phyloP scores from a whole-genome alignment of 1,284 basidiomycete genomes.

The Trichosporon asahii region DNA sequence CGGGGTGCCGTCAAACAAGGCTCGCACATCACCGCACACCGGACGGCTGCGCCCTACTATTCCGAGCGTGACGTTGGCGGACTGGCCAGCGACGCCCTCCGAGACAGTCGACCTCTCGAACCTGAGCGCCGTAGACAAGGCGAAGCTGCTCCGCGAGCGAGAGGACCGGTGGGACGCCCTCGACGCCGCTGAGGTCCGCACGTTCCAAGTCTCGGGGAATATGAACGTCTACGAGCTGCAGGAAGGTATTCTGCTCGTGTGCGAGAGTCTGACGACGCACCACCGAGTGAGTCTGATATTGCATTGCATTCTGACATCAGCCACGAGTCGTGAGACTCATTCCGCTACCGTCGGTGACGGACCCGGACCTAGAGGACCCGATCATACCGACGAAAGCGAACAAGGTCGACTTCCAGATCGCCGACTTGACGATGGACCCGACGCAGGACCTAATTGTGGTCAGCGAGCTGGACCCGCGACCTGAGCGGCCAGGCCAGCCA shows the following conservation, averaged over 20 bases:
- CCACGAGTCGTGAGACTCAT: conserved; percentile 41
- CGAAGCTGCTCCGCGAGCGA: conserved; percentile 24
- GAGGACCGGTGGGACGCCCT: conserved; percentile 40
- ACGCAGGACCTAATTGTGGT: conserved; percentile 50
- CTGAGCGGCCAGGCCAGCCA: background rate
- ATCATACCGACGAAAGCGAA: conserved; percentile 26
- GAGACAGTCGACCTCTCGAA: conserved; percentile 13
- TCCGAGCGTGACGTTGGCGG: conserved; percentile 24
- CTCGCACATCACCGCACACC: conserved; percentile 26
- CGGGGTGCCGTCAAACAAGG: background rate
- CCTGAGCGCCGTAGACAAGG: conserved; percentile 33
- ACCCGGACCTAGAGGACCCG: conserved; percentile 38
- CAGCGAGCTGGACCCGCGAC: conserved; percentile 32
- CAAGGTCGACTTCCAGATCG: conserved; percentile 39
- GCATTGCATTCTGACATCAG: conserved; percentile 20
- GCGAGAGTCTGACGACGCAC: conserved; percentile 38
- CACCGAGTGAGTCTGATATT: background rate
- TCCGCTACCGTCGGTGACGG: conserved; percentile 41
- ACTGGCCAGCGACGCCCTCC: conserved; percentile 24
- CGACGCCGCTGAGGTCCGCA: conserved; percentile 22
- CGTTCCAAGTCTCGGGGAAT: conserved; percentile 34
- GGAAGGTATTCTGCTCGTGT: conserved; percentile 50
- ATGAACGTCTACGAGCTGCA: conserved; percentile 51
- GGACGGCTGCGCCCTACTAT: conserved; percentile 20
- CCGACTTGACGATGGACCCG: conserved; percentile 51